Base-by-base conservation (phyloP, 148 eudicot species). In the Oxyria digyna region DNA sequence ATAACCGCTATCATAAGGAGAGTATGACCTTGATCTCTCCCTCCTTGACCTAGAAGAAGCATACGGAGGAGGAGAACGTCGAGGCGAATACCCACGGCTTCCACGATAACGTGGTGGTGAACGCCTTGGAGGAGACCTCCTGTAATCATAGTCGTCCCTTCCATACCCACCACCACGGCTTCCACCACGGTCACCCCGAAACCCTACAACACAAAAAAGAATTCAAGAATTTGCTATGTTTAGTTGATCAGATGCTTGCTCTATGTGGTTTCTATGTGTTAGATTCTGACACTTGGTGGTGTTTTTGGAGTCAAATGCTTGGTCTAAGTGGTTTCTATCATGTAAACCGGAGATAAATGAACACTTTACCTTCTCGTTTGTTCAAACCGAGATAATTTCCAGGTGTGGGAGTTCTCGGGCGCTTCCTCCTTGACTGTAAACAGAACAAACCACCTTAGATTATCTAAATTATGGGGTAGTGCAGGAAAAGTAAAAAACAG, bases 371-470 rank as follows among this genome's bases (percentile, higher is more conserved):
- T 29, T 59, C 65, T 29, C 65, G 63, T 74, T 84, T 93, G 74
- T 86, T 87, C 72, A 94, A 81, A 54, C 98, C 98, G 38, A 94
- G 88, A 76, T 94, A 94, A 75, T 90, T 96, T 45, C 99, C 97
- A 67, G 97, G 99, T 17, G 99, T 94, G 32, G 99, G 99, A 68
- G 99, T 90, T 83, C 97, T 88, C 62, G 97, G 86, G 31, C 99
- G 91, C 75, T 94, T 90, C 81, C 99, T 88, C 81, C 87, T 87
- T 1, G 99, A 90, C 99, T 94, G 91, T 80, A 85, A 82, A 79
- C 65, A 59, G 35, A 29, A 31, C 11, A 20, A 59, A 57, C 64
- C 27, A 6, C 65, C 38, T 59, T 26, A 29, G 37, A 29, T 29
- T 57, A 3, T 14, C 65, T 59, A 59, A 59, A 59, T 31, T 59